Evolutionary conservation across 371 early-diverging fungal species (phyloP), one percentile per base, ranked within the genome.

Genomic region (Hamiltosporidium tvaerminnensis): DNA sequence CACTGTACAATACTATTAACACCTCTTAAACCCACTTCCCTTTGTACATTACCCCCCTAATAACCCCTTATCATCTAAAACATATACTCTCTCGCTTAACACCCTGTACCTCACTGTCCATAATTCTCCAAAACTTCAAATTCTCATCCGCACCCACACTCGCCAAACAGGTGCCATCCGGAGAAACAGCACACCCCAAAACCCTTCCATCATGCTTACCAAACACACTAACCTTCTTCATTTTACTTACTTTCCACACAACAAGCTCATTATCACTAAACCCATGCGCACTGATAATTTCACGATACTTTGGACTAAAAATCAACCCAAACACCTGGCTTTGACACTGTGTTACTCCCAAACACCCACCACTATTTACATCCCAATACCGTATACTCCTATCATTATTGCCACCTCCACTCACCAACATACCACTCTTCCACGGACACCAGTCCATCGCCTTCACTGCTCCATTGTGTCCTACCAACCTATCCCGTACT

Each of bases 401-500:
- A 56, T 79, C 77, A 47, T 67, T 68, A 23, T 75, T 59, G 32
- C 77, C 77, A 39, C 80, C 80, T 12, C 80, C 80, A 5, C 74
- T 72, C 9, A 67, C 62, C 12, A 79, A 60, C 3, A 74, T 62
- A 16, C 69, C 71, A 36, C 53, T 60, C 57, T 65, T 71, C 80
- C 80, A 79, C n/a, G 73, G 73, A 61, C 80, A 79, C 80, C 80
- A 79, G 3, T 59, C 74, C 31, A 79, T 34, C 0, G 79, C 79
- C 49, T 73, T 44, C 14, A 44, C 44, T 9, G 44, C 44, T 9
- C 44, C 14, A 14, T 44, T 44, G 44, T 44, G 44, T 44, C 9
- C 44, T 9, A 14, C 14, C 7, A 44, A 9, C 0, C 7, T 44
- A 44, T 44, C 9, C 14, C 44, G 7, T 44, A 14, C 9, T 9